Evolutionary conservation across 257 asterid species (phyloP), one percentile per base, ranked within the genome.

Genomic region (Nicotiana attenuata): DNA sequence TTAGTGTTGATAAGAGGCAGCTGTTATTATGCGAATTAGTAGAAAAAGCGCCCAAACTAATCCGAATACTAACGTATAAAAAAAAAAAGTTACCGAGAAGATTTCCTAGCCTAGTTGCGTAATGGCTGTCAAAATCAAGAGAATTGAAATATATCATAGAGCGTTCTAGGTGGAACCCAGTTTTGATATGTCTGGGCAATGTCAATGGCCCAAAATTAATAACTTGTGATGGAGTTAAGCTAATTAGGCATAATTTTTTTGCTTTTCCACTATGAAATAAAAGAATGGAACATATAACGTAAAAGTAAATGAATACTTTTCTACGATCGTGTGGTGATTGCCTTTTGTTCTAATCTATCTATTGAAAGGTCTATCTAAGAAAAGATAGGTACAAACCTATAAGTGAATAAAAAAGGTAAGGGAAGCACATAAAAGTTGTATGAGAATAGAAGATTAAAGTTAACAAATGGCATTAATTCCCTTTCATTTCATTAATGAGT

Each of bases 281-380:
- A 22, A 50, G 60, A 52, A 50, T 7, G 35, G 47, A 69, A 47
- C 35, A 31, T 64, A 15, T 60, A 47, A 80, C 35, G 52, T 64
- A 24, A 85, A 82, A 83, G 83, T 85, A 73, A 73, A 47, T 47
- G 50, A 47, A 73, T 47, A 50, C 38, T 47, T 73, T 73, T 45
- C 63, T 73, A 35, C 79, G 79, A 87, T 82, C 90, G 91, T 89
- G 91, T 83, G 86, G 77, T 31, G 79, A 82, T 82, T 73, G 31
- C 73, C 77, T 69, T 76, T 80, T 68, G 68, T 28, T 80, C 64
- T 67, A 5, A 73, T 73, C 79, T 60, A 60, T 60, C 65, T 24
- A 73, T 22, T 73, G 16, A 47, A 73, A 73, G 38, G 15, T 45
- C 14, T 71, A 35, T 80, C 45, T 50, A 47, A 73, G 79, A 53